Evolutionary conservation across 176 grass and related monocot genomes (phyloP), one percentile per base, ranked within the genome.

Genomic region (Triticum timopheevii): DNA sequence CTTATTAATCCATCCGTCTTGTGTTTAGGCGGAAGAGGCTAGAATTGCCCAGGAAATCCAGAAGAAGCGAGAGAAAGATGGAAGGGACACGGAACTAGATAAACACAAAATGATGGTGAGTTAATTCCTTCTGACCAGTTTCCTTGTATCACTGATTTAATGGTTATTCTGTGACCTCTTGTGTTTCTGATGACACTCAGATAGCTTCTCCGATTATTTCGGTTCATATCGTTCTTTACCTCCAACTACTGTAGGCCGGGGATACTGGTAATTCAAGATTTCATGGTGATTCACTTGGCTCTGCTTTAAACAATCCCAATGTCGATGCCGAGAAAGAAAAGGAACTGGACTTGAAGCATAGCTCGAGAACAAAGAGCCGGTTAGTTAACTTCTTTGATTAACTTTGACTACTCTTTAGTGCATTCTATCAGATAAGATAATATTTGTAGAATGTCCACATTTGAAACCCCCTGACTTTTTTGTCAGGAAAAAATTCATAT

Each of bases 191-290:
- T 94, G 92, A 49, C 82, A 94, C 96, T 99, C 97, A 94, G 92
- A 95, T 96, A 99, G 89, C 91, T 99, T 97, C 89, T 91, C 86
- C 91, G 79, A 95, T 91, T 95, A 86, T 91, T 89, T 93, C 59
- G 91, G 91, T 93, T 95, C 91, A 93, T 93, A 92, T 95, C 86
- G 28, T 92, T 99, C 91, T 99, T 99, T 92, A 98, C 97, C 83
- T 99, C 91, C 94, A 95, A 98, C 93, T 95, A 92, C 90, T 98
- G 92, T 96, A 99, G 97, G 97, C 93, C 69, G 84, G 86, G 71
- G 85, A 89, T 87, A 71, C 67, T 73, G 45, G 45, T 81, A 93
- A 89, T 61, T 90, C 95, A 73, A 91, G 91, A 93, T 85, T 61
- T 75, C 35, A 78, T 65, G 69, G 82, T 83, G 88, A 50, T 85